Evolutionary conservation across 148 eudicot species (phyloP).

Genomic region (Camellia granthamiana): DNA sequence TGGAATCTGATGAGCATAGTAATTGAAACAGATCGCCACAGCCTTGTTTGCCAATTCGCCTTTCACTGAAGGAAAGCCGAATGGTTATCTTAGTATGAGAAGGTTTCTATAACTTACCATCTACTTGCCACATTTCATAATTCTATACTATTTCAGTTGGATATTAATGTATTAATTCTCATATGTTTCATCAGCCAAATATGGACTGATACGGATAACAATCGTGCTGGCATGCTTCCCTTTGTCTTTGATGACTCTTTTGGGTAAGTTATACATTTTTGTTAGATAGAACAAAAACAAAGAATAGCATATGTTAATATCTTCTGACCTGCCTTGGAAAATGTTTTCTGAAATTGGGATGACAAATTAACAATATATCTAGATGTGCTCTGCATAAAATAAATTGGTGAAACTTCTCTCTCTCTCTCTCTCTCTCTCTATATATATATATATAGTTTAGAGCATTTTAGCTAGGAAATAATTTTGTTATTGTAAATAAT

Average conservation of each 20-base stretch:
- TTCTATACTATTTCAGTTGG: conserved; percentile 5
- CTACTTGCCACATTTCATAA: conserved; percentile 1
- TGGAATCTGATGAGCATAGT: conserved; percentile 19
- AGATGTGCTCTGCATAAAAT: no score
- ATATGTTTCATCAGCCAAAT: conserved; percentile 56
- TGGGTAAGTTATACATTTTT: conserved; percentile 52
- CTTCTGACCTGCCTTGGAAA: neutral
- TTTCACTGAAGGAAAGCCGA: conserved; percentile 94
- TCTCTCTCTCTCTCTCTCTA: neutral
- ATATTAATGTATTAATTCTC: neutral
- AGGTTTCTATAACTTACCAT: conserved; percentile 41
- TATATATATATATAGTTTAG: neutral
- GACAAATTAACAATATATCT: neutral
- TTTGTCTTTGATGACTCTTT: conserved; percentile 90
- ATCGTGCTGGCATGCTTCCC: conserved; percentile 93
- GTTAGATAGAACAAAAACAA: neutral
- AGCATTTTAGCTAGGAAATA: neutral
- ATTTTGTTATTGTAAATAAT: neutral
- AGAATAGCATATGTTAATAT: neutral
- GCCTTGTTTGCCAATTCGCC: conserved; percentile 99
- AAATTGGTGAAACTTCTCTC: no score
- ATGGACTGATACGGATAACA: conserved; percentile 89
- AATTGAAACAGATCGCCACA: conserved; percentile 79
- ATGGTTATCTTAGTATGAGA: conserved; percentile 97
- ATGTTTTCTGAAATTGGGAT: neutral